Percentiles rank a stretch among this genome's conserved stretches.
Evolutionary conservation across 2,329 filamentous ascomycete genomes (phyloP).

Genomic region (Venturia oleaginea): DNA sequence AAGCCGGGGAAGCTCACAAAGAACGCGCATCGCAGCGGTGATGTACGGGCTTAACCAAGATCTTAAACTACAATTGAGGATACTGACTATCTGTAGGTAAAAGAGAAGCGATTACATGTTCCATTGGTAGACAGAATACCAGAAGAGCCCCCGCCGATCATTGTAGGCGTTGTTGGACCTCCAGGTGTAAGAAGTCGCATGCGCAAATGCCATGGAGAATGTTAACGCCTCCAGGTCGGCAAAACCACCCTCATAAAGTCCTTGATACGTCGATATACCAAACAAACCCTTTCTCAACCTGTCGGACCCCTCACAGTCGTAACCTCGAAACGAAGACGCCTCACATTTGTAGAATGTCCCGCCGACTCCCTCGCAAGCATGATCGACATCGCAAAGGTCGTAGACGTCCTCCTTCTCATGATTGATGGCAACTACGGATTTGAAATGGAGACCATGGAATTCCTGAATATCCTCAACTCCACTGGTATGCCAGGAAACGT

Average conservation of each 20-base stretch:
- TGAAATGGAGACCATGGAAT: slow-evolving; percentile 99
- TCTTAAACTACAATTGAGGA: not conserved
- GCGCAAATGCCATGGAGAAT: slow-evolving; percentile 18
- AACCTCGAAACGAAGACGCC: slow-evolving; percentile 86
- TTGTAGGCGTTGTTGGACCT: slow-evolving; percentile 90
- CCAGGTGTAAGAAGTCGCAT: slow-evolving; percentile 54
- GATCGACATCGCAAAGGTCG: slow-evolving; percentile 95
- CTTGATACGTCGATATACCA: slow-evolving; percentile 85
- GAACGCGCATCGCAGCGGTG: slow-evolving; percentile 62
- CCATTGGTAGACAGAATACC: slow-evolving; percentile 92
- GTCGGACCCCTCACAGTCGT: slow-evolving; percentile 91
- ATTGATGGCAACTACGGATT: slow-evolving; percentile 99
- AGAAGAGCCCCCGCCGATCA: slow-evolving; percentile 86
- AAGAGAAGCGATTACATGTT: slow-evolving; percentile 89
- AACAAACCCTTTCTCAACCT: slow-evolving; percentile 84
- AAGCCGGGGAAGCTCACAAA: slow-evolving; percentile 72
- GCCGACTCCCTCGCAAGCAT: slow-evolving; percentile 86
- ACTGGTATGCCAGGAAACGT: slow-evolving; percentile 98
- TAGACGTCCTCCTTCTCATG: slow-evolving; percentile 94
- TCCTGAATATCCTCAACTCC: slow-evolving; percentile 83
- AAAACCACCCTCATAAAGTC: slow-evolving; percentile 96
- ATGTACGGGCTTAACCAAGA: slow-evolving; percentile 38
- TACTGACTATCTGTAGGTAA: slow-evolving; percentile 50
- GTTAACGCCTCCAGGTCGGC: slow-evolving; percentile 42
- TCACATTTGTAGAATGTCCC: slow-evolving; percentile 96